These are phyloP conservation scores for Thermoascus crustaceus DNA, from an alignment of 2,329 filamentous ascomycete genomes.

Conservation along the genomic window DNA sequence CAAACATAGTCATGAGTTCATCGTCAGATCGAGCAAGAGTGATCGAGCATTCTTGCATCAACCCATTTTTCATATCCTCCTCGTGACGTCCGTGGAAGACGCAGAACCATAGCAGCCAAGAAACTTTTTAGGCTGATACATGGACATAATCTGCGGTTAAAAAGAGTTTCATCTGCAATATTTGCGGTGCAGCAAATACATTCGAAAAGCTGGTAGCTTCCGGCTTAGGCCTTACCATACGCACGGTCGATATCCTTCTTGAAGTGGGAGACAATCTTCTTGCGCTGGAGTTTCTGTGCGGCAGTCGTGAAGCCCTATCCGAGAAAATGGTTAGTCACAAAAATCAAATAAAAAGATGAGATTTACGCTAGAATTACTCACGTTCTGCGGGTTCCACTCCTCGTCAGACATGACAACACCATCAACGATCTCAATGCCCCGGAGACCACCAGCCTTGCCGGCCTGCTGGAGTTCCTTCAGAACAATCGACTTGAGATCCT, in stretches of 20 bases:
- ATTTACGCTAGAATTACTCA: conserved; percentile 16
- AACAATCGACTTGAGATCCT: conserved; percentile 33
- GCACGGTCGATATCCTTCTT: conserved; percentile 54
- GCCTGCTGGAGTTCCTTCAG: conserved; percentile 33
- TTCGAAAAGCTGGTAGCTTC: neutral
- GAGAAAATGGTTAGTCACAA: conserved; percentile 28
- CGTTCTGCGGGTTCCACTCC: conserved; percentile 38
- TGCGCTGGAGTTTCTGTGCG: conserved; percentile 65
- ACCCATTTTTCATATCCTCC: no score
- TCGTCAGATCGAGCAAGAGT: no score
- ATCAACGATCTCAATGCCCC: conserved; percentile 35
- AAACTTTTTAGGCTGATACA: no score
- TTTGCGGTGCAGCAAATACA: neutral
- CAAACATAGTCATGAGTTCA: no score
- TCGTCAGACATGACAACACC: conserved; percentile 39
- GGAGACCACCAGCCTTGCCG: conserved; percentile 28
- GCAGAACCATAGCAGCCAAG: no score
- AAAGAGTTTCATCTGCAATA: no score
- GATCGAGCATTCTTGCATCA: no score
- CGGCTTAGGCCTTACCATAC: conserved; percentile 41
- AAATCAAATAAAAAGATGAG: neutral
- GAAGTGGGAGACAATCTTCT: conserved; percentile 56
- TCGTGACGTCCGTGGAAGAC: no score
- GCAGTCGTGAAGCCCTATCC: conserved; percentile 56
- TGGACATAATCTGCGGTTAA: no score